phyloP scores from a whole-genome alignment of 352 stramenopile species.

The Phytopythium delawarense region DNA sequence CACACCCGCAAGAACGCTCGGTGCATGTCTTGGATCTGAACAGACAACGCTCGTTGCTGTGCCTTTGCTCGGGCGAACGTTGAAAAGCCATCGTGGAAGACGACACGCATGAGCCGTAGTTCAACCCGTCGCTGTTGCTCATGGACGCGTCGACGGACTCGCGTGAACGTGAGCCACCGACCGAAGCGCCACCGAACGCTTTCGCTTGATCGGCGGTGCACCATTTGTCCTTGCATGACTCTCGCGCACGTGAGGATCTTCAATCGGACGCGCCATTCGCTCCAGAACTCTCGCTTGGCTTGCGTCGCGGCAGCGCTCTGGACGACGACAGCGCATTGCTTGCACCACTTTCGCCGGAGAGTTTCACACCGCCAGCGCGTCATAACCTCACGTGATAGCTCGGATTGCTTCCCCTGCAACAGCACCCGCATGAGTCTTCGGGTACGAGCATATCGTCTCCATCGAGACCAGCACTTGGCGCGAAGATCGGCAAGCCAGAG shows the following conservation, averaged over 20 bases:
- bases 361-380: constrained; percentile 11
- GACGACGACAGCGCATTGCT: constrained; percentile 1
- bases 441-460: constrained; percentile 13
- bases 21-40: constrained; percentile 18
- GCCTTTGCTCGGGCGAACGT: constrained; percentile 10
- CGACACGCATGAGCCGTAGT: constrained; percentile 3
- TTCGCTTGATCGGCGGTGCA: constrained; percentile 5
- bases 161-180: constrained; percentile 17
- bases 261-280: constrained; percentile 11
- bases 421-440: constrained; percentile 8
- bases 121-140: neutral
- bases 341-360: constrained; percentile 3
- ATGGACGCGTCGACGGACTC: neutral
- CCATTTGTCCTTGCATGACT: constrained; percentile 10
- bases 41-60: constrained; percentile 12
- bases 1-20: constrained; percentile 23
- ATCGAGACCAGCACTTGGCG: constrained; percentile 11
- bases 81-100: constrained; percentile 21
- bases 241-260: constrained; percentile 7
- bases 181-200: constrained; percentile 12
- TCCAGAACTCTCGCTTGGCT: constrained; percentile 7
- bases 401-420: neutral
- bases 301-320: neutral
- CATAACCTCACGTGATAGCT: constrained; percentile 7
- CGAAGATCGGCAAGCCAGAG: constrained; percentile 22